Evolutionary conservation across 768 basidiomycete genomes (phyloP).

Genomic region (Fomitopsis pulvina): DNA sequence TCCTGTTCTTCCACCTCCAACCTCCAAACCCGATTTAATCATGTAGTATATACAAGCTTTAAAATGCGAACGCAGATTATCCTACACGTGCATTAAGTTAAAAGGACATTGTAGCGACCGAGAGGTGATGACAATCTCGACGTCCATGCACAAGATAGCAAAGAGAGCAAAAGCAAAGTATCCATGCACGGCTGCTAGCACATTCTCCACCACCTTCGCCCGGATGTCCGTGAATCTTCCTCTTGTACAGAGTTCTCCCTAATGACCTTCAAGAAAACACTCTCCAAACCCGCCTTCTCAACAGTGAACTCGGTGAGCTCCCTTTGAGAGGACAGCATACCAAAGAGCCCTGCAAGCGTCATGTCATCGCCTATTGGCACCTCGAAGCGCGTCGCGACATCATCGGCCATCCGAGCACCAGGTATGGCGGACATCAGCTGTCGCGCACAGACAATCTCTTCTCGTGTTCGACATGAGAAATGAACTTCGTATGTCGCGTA

Average conservation of each 20-base stretch:
- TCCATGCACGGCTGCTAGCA: constrained; percentile 3
- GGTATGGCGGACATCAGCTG: constrained; percentile 56
- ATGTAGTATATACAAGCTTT: neutral
- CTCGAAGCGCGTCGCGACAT: constrained; percentile 72
- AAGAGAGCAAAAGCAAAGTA: neutral
- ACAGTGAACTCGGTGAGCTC: constrained; percentile 64
- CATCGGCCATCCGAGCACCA: constrained; percentile 59
- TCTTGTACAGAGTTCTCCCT: constrained; percentile 53
- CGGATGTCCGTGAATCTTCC: constrained; percentile 26
- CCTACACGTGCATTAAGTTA: neutral
- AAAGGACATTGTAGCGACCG: neutral
- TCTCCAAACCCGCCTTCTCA: constrained; percentile 64
- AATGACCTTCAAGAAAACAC: constrained; percentile 67
- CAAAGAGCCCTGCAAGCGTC: constrained; percentile 55
- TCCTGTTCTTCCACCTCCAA: neutral
- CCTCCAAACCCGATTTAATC: no score
- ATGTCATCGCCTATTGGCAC: constrained; percentile 46
- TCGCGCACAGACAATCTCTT: constrained; percentile 51
- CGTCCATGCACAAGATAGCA: neutral
- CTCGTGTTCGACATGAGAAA: constrained; percentile 58
- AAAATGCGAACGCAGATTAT: neutral
- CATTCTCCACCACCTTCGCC: constrained; percentile 13
- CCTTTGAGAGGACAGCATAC: constrained; percentile 41
- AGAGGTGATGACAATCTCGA: neutral
- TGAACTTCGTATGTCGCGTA: constrained; percentile 76